Base-by-base conservation (phyloP, 2,329 filamentous ascomycete species). In the Fusarium nelsonii region DNA sequence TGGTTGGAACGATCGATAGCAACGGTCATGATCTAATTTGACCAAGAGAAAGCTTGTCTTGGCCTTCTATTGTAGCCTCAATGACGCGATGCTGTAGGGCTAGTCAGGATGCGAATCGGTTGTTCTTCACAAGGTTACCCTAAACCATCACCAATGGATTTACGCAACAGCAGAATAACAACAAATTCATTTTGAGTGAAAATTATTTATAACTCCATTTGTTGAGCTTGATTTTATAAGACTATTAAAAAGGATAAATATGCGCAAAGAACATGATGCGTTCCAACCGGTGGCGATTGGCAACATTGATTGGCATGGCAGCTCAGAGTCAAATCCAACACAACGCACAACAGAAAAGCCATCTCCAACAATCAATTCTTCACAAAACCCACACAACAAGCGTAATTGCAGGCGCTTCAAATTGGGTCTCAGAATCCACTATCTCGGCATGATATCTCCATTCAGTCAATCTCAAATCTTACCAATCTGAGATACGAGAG, bases 401-500 rank as follows among this genome's bases (percentile, higher is more conserved):
- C 45, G 54, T 40, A 57, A 45, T 56, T 41, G 16, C 33, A 58
- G 41, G 28, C 8, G n/a, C 16, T 11, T 39, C 32, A n/a, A 8
- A 39, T 15, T 23, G 49, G 32, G n/a, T 12, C n/a, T 9, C 18
- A 44, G 28, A 16, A 8, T 23, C 16, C 50, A 54, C 16, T 63
- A 58, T 58, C 51, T 63, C 51, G 58, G 59, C 23, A 30, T 40
- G 37, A 23, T 39, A 28, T 45, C 60, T 34, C 37, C 26, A 48
- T 49, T 36, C 3, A 26, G 41, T 7, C 23, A 43, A 23, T 46
- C 45, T 52, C 20, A 20, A 65, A 59, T 59, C 45, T 48, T 14
- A 14, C 15, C 36, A 48, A 58, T 44, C 55, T 57, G 15, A 65
- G 60, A 65, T 65, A 65, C 53, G 54, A 65, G 23, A 46, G 46